Evolutionary conservation across 352 stramenopile genomes (phyloP).

Genomic region (Plasmopara viticola): DNA sequence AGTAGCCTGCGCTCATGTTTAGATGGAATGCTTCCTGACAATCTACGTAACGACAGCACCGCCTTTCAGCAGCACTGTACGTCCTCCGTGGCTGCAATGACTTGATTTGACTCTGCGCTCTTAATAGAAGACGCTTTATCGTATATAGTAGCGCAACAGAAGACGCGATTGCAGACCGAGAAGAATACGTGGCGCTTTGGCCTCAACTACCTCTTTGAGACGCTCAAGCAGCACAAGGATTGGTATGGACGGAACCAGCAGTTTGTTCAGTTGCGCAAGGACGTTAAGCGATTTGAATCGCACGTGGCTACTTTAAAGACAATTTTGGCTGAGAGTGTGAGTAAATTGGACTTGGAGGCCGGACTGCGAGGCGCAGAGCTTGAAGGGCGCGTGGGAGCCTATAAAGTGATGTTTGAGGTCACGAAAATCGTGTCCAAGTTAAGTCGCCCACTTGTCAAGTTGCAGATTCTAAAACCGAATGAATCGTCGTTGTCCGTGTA

Average conservation of each 20-base stretch:
- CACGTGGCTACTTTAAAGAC: conserved; percentile 66
- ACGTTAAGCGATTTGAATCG: conserved; percentile 69
- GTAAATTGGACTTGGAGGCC: conserved; percentile 77
- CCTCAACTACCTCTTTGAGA: conserved; percentile 87
- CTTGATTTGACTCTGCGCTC: background rate
- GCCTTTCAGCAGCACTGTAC: conserved; percentile 71
- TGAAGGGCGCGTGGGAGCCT: conserved; percentile 75
- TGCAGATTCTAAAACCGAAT: conserved; percentile 84
- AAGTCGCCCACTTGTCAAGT: conserved; percentile 77
- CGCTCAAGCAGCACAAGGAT: conserved; percentile 85
- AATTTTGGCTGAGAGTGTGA: conserved; percentile 75
- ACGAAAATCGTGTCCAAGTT: conserved; percentile 83
- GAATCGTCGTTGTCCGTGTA: conserved; percentile 82
- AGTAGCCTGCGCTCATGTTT: conserved; percentile 77
- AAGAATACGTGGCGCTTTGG: conserved; percentile 86
- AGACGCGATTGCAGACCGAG: conserved; percentile 63
- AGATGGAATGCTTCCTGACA: conserved; percentile 81
- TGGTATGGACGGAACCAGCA: conserved; percentile 87
- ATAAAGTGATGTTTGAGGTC: conserved; percentile 88
- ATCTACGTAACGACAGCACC: conserved; percentile 67
- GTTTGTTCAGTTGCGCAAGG: conserved; percentile 81
- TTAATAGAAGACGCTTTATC: background rate
- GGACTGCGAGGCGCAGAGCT: conserved; percentile 79
- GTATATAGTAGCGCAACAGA: conserved; percentile 63
- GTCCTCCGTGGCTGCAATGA: conserved; percentile 10